A percentile compares a stretch with the other conserved stretches of the same genome.
These are phyloP conservation scores for Dryas octopetala DNA, from an alignment of 306 rosid species.

Conservation along the genomic window DNA sequence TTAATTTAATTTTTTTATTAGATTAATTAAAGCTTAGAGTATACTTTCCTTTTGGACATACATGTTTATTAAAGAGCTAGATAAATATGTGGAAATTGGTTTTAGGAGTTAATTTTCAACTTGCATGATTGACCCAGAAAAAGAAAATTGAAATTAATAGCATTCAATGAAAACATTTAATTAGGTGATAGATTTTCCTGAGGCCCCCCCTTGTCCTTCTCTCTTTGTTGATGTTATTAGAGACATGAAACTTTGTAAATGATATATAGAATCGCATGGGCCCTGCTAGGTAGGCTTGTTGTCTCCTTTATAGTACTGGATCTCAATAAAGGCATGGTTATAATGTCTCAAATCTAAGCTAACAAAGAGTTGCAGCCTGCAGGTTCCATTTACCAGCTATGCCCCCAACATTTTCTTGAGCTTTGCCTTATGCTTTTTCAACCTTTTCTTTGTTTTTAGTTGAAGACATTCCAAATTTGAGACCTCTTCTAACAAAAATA, in stretches of 20 bases:
- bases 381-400: conserved; percentile 26
- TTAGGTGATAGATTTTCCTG: not conserved
- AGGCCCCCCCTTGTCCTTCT: not conserved
- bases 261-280: conserved; percentile 7
- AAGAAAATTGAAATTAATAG: not conserved
- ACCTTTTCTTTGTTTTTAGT: not conserved
- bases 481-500: not conserved
- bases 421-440: not conserved
- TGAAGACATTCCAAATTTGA: too few relatives aligned
- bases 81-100: not conserved
- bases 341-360: conserved; percentile 26
- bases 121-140: not conserved
- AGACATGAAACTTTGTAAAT: conserved; percentile 8
- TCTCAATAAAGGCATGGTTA: not conserved
- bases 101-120: not conserved
- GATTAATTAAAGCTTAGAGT: not conserved
- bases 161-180: not conserved
- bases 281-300: not conserved
- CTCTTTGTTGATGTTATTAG: not conserved
- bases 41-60: not conserved
- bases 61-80: too few relatives aligned
- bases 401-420: conserved; percentile 34
- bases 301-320: not conserved
- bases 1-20: not conserved
- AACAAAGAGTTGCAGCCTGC: not conserved